These are phyloP conservation scores for Apium graveolens DNA, from an alignment of 129 eudicot species.

Conservation along the genomic window DNA sequence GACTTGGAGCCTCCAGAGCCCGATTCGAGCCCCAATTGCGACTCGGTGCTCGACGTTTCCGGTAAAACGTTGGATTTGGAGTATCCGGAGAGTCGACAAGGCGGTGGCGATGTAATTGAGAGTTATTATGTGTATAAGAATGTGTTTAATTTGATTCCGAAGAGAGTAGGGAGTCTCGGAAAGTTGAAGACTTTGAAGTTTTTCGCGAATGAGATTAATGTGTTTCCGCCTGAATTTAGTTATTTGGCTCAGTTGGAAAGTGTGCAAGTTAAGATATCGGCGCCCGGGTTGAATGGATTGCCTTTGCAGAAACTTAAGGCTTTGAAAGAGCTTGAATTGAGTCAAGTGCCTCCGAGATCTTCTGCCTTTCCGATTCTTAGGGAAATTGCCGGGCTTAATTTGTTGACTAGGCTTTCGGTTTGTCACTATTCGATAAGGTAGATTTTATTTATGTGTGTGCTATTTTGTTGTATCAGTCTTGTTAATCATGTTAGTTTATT, in stretches of 20 bases:
- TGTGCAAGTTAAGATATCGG: conserved; percentile 61
- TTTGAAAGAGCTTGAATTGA: conserved; percentile 81
- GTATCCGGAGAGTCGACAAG: conserved; percentile 23
- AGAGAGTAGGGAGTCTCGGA: conserved; percentile 43
- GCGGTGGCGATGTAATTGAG: conserved; percentile 22
- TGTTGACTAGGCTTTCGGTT: conserved; percentile 73
- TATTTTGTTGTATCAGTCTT: no score
- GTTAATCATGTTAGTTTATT: not conserved
- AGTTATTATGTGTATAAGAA: conserved; percentile 63
- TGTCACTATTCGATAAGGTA: conserved; percentile 86
- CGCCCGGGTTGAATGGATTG: conserved; percentile 51
- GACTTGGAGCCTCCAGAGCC: conserved; percentile 2
- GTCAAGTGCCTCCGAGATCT: conserved; percentile 60
- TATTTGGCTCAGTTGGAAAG: conserved; percentile 52
- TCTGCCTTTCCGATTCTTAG: conserved; percentile 61
- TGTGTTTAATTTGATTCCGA: conserved; percentile 69
- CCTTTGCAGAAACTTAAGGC: conserved; percentile 51
- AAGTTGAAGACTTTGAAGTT: conserved; percentile 62
- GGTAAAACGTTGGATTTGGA: conserved; percentile 53
- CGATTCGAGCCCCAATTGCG: conserved; percentile 1
- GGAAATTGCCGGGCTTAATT: conserved; percentile 58
- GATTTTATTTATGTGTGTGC: not conserved
- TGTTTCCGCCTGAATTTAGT: conserved; percentile 64
- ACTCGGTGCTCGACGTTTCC: conserved; percentile 47
- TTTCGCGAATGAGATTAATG: conserved; percentile 66